phyloP scores from a whole-genome alignment of 352 stramenopile species.

The Aphanomyces astaci region DNA sequence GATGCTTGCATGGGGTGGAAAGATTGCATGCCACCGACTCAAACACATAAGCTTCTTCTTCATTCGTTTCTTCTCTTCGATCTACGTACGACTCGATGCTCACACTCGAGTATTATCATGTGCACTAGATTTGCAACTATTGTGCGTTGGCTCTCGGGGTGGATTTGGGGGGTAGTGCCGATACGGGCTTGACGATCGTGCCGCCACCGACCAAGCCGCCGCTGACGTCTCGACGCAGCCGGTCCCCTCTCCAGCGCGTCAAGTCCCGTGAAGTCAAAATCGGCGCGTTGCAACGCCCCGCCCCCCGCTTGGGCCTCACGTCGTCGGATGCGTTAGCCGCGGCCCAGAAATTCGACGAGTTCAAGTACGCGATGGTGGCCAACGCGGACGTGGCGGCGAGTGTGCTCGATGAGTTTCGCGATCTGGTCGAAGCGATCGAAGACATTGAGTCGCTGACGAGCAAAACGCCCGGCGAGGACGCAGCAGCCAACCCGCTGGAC shows the following conservation, averaged over 20 bases:
- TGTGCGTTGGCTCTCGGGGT: constrained; percentile 10
- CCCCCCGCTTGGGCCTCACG: neutral
- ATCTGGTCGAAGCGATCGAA: constrained; percentile 11
- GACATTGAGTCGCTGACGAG: constrained; percentile 11
- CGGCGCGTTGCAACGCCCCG: neutral
- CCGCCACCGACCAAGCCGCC: neutral
- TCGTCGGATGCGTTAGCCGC: neutral
- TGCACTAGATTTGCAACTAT: constrained; percentile 17
- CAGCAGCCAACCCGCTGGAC: neutral
- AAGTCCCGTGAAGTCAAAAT: neutral
- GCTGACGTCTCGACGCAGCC: neutral
- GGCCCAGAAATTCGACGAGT: neutral
- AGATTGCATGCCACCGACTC: no score
- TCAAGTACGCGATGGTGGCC: constrained; percentile 5
- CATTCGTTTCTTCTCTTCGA: no score
- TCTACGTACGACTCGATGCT: no score
- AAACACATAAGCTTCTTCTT: no score
- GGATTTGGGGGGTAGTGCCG: neutral
- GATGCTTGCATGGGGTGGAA: no score
- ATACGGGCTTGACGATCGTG: neutral
- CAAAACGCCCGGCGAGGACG: neutral
- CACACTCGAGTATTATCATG: no score
- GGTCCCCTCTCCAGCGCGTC: neutral
- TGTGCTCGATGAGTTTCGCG: constrained; percentile 1
- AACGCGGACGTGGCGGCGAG: neutral